Evolutionary conservation across 306 rosid species (phyloP).

Genomic region (Chamaecrista fasciculata): DNA sequence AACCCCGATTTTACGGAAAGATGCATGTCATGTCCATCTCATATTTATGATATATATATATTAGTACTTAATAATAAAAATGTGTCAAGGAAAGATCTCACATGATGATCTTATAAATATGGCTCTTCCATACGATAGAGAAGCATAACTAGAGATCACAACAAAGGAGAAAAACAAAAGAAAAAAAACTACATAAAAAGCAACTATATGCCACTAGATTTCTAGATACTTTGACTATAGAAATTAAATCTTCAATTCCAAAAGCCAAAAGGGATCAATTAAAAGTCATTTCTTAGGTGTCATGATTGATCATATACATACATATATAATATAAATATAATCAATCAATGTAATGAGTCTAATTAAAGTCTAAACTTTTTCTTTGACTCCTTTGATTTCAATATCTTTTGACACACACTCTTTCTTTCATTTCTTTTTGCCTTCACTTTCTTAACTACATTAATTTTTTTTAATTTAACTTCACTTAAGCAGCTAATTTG

Average conservation of each 20-base stretch:
- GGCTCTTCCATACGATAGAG: conserved; percentile 35
- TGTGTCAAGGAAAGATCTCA: background rate
- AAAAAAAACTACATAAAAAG: background rate
- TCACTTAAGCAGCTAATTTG: conserved; percentile 57
- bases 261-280: conserved; percentile 9
- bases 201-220: conserved; percentile 7
- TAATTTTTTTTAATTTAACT: too few relatives aligned
- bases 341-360: background rate
- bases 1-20: background rate
- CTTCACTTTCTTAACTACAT: conserved; percentile 25
- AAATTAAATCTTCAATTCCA: conserved; percentile 27
- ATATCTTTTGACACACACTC: background rate
- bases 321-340: too few relatives aligned
- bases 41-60: background rate
- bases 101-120: background rate
- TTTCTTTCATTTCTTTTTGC: conserved; percentile 10
- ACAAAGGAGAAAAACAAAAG: background rate
- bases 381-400: conserved; percentile 45
- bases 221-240: conserved; percentile 44
- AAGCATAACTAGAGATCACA: conserved; percentile 25
- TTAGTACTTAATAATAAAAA: background rate
- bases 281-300: conserved; percentile 23
- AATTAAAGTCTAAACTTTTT: conserved; percentile 28
- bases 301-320: conserved; percentile 42
- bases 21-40: background rate